Conservation (phyloP, 2,329 filamentous ascomycete species). For the Diaporthe amygdali region DNA sequence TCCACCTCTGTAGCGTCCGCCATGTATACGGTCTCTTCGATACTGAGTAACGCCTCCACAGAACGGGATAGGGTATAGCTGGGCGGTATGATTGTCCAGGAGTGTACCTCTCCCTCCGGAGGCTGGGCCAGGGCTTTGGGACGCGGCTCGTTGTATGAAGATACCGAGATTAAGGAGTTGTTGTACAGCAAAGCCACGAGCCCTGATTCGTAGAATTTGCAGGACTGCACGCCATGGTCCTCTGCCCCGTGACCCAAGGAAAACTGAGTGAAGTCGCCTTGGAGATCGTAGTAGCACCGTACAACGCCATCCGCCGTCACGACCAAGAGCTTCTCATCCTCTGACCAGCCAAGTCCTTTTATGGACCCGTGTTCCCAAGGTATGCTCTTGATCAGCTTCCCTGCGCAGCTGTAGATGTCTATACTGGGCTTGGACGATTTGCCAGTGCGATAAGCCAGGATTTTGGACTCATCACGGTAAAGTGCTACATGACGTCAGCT, state of each 20-base stretch:
- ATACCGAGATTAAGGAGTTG: constrained; percentile 85
- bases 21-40: constrained; percentile 82
- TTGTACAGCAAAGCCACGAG: constrained; percentile 91
- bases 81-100: constrained; percentile 89
- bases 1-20: constrained; percentile 90
- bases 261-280: constrained; percentile 94
- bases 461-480: constrained; percentile 85
- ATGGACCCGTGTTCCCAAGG: constrained; percentile 91
- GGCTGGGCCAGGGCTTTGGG: constrained; percentile 80
- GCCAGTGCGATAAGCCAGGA: constrained; percentile 77
- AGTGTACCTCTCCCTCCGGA: constrained; percentile 79
- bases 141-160: constrained; percentile 87
- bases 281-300: constrained; percentile 87
- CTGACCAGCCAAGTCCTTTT: constrained; percentile 92
- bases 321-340: constrained; percentile 89
- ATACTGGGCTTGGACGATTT: constrained; percentile 81
- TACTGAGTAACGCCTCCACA: constrained; percentile 88
- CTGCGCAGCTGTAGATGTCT: constrained; percentile 92
- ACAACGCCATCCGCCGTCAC: constrained; percentile 90
- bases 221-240: constrained; percentile 84
- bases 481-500: constrained; percentile 64
- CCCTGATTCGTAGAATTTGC: constrained; percentile 89
- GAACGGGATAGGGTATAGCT: constrained; percentile 88
- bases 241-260: constrained; percentile 89
- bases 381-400: constrained; percentile 84